Percentiles rank a stretch among this genome's conserved stretches.
phyloP scores from a whole-genome alignment of 768 basidiomycete genomes.

The Melanogaster broomeanus region DNA sequence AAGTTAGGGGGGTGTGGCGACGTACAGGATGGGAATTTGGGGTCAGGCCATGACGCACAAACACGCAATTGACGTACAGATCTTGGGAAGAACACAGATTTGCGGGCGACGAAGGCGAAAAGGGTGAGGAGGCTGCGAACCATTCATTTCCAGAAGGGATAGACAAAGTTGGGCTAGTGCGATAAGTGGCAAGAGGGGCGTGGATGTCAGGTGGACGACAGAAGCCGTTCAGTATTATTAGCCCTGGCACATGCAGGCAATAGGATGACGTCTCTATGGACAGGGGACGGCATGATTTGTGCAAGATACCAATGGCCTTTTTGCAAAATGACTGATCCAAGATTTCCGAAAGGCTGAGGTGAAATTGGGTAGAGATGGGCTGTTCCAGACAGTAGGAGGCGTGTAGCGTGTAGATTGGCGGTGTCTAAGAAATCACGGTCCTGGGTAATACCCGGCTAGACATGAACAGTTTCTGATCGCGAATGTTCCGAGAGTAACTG shows the following conservation, averaged over 20 bases:
- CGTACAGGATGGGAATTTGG: background rate
- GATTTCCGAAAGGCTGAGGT: background rate
- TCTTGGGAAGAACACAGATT: background rate
- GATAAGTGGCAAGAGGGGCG: background rate
- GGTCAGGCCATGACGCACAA: background rate
- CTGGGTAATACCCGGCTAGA: background rate
- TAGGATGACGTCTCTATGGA: conserved; percentile 2
- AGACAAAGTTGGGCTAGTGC: conserved; percentile 1
- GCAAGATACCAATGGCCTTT: too few species aligned
- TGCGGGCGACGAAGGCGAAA: background rate
- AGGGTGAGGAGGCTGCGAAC: background rate
- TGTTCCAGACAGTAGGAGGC: background rate
- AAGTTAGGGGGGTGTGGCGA: background rate
- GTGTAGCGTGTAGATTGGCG: too few species aligned
- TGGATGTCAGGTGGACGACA: background rate
- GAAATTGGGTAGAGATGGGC: background rate
- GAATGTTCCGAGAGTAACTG: background rate
- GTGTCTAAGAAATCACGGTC: too few species aligned
- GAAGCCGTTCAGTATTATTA: conserved; percentile 1
- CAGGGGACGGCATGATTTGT: background rate
- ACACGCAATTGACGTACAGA: background rate
- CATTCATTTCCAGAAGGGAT: conserved; percentile 2
- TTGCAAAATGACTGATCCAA: background rate
- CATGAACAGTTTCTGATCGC: background rate
- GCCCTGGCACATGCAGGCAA: background rate